Percentiles rank a stretch among this genome's conserved stretches.
These are phyloP conservation scores for Zizania latifolia DNA, from an alignment of 176 grass and related monocot genomes.

Conservation along the genomic window DNA sequence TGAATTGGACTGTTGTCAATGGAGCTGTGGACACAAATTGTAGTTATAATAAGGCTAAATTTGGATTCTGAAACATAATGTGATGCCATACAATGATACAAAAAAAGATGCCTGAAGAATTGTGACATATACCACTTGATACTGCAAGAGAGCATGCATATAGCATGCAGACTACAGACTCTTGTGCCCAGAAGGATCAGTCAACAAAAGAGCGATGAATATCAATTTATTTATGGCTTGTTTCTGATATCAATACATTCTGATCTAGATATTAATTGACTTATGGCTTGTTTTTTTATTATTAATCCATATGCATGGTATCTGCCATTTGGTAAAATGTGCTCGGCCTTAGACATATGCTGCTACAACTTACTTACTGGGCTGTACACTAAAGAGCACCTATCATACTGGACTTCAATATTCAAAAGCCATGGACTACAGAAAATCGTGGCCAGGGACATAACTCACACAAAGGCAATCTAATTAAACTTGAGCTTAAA, in stretches of 20 bases:
- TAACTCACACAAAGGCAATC: neutral
- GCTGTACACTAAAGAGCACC: neutral
- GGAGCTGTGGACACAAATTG: conserved; percentile 43
- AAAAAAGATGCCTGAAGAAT: neutral
- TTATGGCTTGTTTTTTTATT: neutral
- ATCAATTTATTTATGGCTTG: no score
- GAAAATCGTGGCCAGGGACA: neutral
- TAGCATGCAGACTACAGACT: neutral
- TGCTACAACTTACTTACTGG: neutral
- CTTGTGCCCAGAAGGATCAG: neutral
- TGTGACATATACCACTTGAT: neutral
- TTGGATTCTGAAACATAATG: neutral
- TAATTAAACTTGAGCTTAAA: neutral
- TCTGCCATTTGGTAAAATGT: neutral
- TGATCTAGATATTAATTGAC: neutral
- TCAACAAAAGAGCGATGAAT: neutral
- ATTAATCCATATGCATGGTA: neutral
- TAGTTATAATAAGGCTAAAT: neutral
- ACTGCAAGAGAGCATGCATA: neutral
- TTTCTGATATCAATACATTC: neutral
- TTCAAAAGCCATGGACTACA: neutral
- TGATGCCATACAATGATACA: neutral
- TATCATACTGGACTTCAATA: neutral
- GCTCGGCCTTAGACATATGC: neutral
- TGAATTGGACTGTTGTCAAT: conserved; percentile 82